Percentiles rank a stretch among this genome's conserved stretches.
These are phyloP conservation scores for Dactylellina leptospora DNA, from an alignment of 2,329 filamentous ascomycete species.

Conservation along the genomic window DNA sequence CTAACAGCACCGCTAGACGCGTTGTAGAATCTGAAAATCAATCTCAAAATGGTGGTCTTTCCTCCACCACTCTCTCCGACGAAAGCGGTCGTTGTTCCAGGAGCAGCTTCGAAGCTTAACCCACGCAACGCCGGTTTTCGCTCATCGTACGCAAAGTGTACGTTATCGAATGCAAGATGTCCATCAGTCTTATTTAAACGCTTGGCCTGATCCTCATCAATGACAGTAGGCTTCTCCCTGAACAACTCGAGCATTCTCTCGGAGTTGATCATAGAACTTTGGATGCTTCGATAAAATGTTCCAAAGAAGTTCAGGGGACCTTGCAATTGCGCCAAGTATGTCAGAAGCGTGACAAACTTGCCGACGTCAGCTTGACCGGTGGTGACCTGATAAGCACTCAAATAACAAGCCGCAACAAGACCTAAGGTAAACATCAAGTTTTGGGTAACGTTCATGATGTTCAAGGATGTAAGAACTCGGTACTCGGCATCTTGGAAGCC, in stretches of 20 bases:
- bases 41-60: constrained; percentile 94
- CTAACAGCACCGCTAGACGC: constrained; percentile 79
- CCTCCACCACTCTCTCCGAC: constrained; percentile 97
- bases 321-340: constrained; percentile 81
- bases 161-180: constrained; percentile 84
- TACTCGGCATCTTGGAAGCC: constrained; percentile 79
- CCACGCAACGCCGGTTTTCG: constrained; percentile 85
- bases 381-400: constrained; percentile 80
- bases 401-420: constrained; percentile 74
- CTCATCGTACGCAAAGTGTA: constrained; percentile 88
- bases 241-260: constrained; percentile 95
- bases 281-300: constrained; percentile 93
- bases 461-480: constrained; percentile 78
- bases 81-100: constrained; percentile 92
- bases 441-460: constrained; percentile 82
- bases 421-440: constrained; percentile 82
- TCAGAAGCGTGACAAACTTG: constrained; percentile 76
- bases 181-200: constrained; percentile 76
- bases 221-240: constrained; percentile 91
- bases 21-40: constrained; percentile 97
- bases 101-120: constrained; percentile 82
- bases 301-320: constrained; percentile 85
- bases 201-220: constrained; percentile 75
- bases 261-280: constrained; percentile 96
- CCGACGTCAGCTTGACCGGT: constrained; percentile 72